Percentiles rank a stretch among this genome's conserved stretches.
Conservation (phyloP, 2,329 filamentous ascomycete genomes). For the Phialophora verrucosa region DNA sequence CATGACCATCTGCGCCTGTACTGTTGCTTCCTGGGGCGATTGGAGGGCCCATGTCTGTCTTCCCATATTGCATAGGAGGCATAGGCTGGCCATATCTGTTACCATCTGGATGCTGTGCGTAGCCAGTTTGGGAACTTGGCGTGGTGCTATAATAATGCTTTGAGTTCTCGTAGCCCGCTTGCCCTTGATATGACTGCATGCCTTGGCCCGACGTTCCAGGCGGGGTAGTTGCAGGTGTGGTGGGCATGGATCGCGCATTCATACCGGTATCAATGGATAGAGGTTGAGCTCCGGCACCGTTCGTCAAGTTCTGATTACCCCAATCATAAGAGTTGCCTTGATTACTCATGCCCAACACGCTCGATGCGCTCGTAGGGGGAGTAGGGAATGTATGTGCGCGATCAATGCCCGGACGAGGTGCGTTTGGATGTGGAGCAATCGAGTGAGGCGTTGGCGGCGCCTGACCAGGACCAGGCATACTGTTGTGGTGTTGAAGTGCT, state of each 20-base stretch:
- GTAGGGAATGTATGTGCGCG: constrained; percentile 92
- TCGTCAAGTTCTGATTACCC: constrained; percentile 68
- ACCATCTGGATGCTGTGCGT: constrained; percentile 71
- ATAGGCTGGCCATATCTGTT: constrained; percentile 66
- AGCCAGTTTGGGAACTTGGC: constrained; percentile 70
- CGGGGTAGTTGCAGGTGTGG: constrained; percentile 88
- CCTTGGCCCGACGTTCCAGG: constrained; percentile 76
- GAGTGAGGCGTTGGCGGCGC: constrained; percentile 71
- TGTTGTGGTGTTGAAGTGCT: constrained; percentile 66
- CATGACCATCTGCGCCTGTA: constrained; percentile 65
- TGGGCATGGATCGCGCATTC: constrained; percentile 83
- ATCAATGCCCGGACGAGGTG: constrained; percentile 74
- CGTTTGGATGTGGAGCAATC: constrained; percentile 64
- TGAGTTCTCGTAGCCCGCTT: constrained; percentile 74
- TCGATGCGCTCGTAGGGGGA: constrained; percentile 89
- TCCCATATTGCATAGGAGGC: constrained; percentile 69
- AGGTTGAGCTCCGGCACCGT: constrained; percentile 66
- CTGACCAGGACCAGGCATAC: constrained; percentile 65
- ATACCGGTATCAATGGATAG: constrained; percentile 81
- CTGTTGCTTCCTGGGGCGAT: constrained; percentile 65
- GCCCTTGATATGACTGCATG: constrained; percentile 76
- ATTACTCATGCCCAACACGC: constrained; percentile 76
- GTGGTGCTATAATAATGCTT: constrained; percentile 79
- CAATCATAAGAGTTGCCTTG: constrained; percentile 81
- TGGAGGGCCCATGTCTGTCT: constrained; percentile 87